A percentile compares a stretch with the other conserved stretches of the same genome.
These are phyloP conservation scores for Pouteria campechiana DNA, from an alignment of 179 eudicot genomes.

Conservation along the genomic window DNA sequence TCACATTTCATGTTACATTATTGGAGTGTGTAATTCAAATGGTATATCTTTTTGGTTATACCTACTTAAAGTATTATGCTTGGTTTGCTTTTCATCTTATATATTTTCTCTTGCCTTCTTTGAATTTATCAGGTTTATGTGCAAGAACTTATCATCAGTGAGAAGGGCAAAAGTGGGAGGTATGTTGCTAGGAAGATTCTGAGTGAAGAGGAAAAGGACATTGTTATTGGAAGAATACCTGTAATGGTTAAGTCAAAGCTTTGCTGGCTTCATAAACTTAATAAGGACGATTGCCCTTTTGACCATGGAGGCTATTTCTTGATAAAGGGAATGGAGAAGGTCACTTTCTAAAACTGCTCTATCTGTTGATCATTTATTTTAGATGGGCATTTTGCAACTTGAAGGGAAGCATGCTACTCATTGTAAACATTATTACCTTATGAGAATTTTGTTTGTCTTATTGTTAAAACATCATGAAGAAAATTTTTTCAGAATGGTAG, in stretches of 20 bases:
- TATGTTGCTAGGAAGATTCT: slow-evolving; percentile 32
- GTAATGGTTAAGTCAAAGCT: slow-evolving; percentile 89
- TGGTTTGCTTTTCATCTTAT: neutral
- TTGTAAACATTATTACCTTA: too few relatives aligned
- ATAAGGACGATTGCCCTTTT: slow-evolving; percentile 72
- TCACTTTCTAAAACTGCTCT: slow-evolving; percentile 10
- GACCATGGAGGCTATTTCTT: slow-evolving; percentile 91
- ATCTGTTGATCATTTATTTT: neutral
- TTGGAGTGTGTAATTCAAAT: too few relatives aligned
- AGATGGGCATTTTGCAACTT: too few relatives aligned
- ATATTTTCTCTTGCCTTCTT: neutral
- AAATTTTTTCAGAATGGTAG: too few relatives aligned
- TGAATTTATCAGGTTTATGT: slow-evolving; percentile 46
- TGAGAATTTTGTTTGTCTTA: too few relatives aligned
- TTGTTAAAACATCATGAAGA: too few relatives aligned
- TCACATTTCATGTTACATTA: too few relatives aligned
- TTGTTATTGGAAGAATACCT: slow-evolving; percentile 66
- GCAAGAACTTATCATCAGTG: slow-evolving; percentile 47
- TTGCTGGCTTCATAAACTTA: slow-evolving; percentile 69
- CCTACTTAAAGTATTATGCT: neutral
- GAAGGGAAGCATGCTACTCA: too few relatives aligned
- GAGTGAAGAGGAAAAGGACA: slow-evolving; percentile 26
- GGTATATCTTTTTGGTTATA: too few relatives aligned
- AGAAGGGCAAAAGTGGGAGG: slow-evolving; percentile 78
- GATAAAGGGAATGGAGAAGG: slow-evolving; percentile 97